Conservation (phyloP, 2,329 filamentous ascomycete species). For the Catunica adiposa region DNA sequence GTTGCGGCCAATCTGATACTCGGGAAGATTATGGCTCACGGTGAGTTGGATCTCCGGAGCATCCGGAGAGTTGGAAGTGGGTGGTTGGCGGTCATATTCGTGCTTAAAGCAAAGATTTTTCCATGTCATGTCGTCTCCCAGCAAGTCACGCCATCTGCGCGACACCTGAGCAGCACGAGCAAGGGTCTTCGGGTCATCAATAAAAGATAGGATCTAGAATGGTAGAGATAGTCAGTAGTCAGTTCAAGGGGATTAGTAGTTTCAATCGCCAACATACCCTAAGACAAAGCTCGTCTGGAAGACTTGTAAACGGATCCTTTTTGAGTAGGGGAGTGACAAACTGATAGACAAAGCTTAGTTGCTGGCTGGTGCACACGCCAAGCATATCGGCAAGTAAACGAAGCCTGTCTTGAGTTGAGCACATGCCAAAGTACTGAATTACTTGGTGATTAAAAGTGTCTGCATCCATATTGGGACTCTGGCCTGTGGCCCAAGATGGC, state of each 20-base stretch:
- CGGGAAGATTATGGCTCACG: constrained; percentile 19
- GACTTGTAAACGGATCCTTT: constrained; percentile 83
- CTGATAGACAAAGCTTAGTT: constrained; percentile 88
- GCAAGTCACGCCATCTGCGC: constrained; percentile 75
- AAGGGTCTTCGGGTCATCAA: constrained; percentile 89
- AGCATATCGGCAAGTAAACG: constrained; percentile 73
- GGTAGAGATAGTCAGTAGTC: constrained; percentile 3
- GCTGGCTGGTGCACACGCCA: constrained; percentile 86
- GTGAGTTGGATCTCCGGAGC: neutral
- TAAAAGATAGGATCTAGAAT: constrained; percentile 76
- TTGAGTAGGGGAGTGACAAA: constrained; percentile 89
- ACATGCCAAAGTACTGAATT: constrained; percentile 61
- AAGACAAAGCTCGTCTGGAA: constrained; percentile 86
- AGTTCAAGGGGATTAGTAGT: neutral
- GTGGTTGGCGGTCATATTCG: constrained; percentile 54
- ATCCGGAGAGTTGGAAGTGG: constrained; percentile 24
- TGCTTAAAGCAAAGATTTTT: constrained; percentile 94
- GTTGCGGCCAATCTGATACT: constrained; percentile 17
- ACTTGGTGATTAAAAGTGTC: constrained; percentile 69
- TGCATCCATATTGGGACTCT: constrained; percentile 47
- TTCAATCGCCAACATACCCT: constrained; percentile 39
- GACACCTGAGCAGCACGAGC: constrained; percentile 94
- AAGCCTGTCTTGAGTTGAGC: constrained; percentile 60
- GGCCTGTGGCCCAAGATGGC: constrained; percentile 44
- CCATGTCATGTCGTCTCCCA: constrained; percentile 96